Evolutionary conservation across 2,329 filamentous ascomycete genomes (phyloP).

Genomic region (Fusarium torreyae): DNA sequence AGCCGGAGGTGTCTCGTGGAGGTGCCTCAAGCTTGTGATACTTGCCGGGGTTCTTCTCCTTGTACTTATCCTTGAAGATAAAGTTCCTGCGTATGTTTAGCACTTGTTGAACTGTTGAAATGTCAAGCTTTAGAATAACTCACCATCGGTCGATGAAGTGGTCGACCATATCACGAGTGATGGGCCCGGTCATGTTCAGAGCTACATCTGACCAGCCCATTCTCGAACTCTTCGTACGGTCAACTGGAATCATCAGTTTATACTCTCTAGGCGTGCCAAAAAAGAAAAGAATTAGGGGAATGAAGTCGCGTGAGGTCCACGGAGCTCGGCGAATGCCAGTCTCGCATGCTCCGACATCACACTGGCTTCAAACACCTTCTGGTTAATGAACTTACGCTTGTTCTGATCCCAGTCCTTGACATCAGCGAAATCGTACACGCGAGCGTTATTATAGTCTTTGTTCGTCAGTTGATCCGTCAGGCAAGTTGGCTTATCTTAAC

Average conservation of each 20-base stretch:
- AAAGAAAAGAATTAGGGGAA: no score
- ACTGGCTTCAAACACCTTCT: not conserved
- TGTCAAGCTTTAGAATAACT: not conserved
- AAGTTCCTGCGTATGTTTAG: slow-evolving; percentile 73
- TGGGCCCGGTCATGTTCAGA: slow-evolving; percentile 80
- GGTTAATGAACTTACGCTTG: slow-evolving; percentile 66
- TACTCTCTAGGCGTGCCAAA: no score
- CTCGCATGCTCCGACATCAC: not conserved
- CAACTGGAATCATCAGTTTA: slow-evolving; percentile 63
- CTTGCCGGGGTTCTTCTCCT: slow-evolving; percentile 64
- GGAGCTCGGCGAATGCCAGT: not conserved
- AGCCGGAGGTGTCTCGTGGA: slow-evolving; percentile 11
- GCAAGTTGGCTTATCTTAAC: no score
- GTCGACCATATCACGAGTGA: slow-evolving; percentile 79
- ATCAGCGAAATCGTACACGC: slow-evolving; percentile 84
- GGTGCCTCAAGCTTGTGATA: slow-evolving; percentile 57
- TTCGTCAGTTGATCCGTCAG: no score
- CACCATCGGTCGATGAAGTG: slow-evolving; percentile 90
- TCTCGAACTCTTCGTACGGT: slow-evolving; percentile 82
- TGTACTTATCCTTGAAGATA: slow-evolving; percentile 87
- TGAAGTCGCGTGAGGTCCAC: not conserved
- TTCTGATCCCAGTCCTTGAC: slow-evolving; percentile 87
- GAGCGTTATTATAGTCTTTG: no score
- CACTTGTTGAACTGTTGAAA: not conserved
- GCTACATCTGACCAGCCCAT: slow-evolving; percentile 96